Base-by-base conservation (phyloP, 495 filamentous ascomycete species). In the Penicillium mononematosum region DNA sequence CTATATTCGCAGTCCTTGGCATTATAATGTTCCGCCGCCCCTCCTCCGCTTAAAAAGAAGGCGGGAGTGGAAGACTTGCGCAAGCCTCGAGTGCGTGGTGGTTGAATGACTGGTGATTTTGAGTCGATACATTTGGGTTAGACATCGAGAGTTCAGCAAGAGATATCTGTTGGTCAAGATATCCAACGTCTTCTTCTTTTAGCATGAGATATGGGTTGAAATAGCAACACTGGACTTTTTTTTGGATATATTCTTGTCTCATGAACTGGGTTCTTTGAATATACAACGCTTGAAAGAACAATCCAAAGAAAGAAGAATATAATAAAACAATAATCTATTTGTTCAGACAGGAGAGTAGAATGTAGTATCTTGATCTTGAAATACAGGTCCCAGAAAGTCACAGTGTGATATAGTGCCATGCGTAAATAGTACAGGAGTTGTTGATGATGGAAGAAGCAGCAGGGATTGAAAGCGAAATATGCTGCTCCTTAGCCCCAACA, bases 271-370 rank as follows among this genome's bases (percentile, higher is more conserved):
- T 31, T 10, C 29, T 11, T 31, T 31, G 9, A 31, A 31, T 31
- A 10, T 31, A 31, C 29, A 31, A 31, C 29, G 29, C 29, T 11
- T 31, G 29, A 31, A 31, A 11, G 9, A 38, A n/a, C 16, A 38
- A n/a, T n/a, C 14, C 34, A n/a, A 38, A 17, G 2, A 39, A n/a
- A n/a, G 25, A 41, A 1, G 2, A 24, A 16, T 19, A 47, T 47
- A 36, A 39, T 19, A 46, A 47, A 39, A 53, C 39, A 34, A 52
- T 41, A 12, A 61, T 66, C 63, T 63, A 67, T 65, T 53, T 69
- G 63, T 68, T 66, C 43, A 62, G 53, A 67, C 53, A 67, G 62
- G 65, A 72, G 68, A 72, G 65, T 63, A 58, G 58, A 64, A 66
- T 59, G 50, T 53, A 59, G 61, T 56, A 62, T 67, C 55, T 58